Percentiles rank a stretch among this genome's conserved stretches.
These are phyloP conservation scores for Allodekkera sacchari DNA, from an alignment of 805 yeast genomes.

Conservation along the genomic window DNA sequence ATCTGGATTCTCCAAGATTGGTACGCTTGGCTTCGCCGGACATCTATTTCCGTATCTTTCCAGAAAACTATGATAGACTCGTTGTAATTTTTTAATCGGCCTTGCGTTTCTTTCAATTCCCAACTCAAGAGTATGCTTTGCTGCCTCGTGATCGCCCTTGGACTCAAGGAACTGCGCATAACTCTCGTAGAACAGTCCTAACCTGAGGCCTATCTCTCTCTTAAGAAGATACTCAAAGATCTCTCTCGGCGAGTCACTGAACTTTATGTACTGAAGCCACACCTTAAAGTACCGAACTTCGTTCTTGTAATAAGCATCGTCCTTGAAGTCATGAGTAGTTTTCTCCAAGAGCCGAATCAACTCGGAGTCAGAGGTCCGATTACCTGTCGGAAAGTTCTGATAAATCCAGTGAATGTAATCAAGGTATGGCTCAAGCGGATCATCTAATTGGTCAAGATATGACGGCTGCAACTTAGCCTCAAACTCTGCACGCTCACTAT, in stretches of 20 bases:
- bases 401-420: slow-evolving; percentile 71
- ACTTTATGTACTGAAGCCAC: slow-evolving; percentile 73
- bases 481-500: slow-evolving; percentile 32
- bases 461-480: slow-evolving; percentile 39
- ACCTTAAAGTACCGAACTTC: slow-evolving; percentile 74
- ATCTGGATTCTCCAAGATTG: slow-evolving; percentile 11
- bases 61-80: slow-evolving; percentile 36
- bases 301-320: slow-evolving; percentile 59
- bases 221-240: slow-evolving; percentile 63
- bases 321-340: slow-evolving; percentile 62
- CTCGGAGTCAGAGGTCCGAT: slow-evolving; percentile 55
- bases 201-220: slow-evolving; percentile 57
- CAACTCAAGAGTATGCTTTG: slow-evolving; percentile 46
- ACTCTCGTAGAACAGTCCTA: slow-evolving; percentile 71
- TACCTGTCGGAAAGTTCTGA: slow-evolving; percentile 52
- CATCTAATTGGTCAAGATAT: slow-evolving; percentile 58
- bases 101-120: slow-evolving; percentile 59
- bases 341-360: slow-evolving; percentile 57
- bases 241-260: slow-evolving; percentile 61
- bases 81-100: slow-evolving; percentile 44
- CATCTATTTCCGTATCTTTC: slow-evolving; percentile 22
- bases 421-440: slow-evolving; percentile 72
- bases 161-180: slow-evolving; percentile 60
- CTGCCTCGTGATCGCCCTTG: slow-evolving; percentile 39
- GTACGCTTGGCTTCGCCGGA: background rate